Conservation (phyloP, 306 rosid species). For the Prunus fruticosa region DNA sequence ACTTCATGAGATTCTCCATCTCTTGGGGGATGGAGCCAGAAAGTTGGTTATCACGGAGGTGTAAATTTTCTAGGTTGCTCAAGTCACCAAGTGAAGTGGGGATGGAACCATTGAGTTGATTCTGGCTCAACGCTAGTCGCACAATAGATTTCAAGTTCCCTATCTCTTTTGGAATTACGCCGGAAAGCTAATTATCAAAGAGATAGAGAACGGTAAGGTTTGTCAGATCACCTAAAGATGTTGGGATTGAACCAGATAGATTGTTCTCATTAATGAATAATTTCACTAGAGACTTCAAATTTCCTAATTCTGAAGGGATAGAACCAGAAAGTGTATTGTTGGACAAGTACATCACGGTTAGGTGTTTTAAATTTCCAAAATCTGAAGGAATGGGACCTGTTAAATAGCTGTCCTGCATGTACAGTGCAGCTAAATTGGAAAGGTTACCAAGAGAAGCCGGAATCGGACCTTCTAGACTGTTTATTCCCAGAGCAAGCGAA, state of each 20-base stretch:
- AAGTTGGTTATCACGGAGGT: background rate
- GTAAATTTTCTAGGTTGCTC: background rate
- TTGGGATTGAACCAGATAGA: constrained; percentile 15
- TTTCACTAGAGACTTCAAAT: no score
- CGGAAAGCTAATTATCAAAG: background rate
- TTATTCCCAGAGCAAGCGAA: background rate
- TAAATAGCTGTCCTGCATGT: no score
- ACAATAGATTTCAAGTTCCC: background rate
- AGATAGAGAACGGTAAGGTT: background rate
- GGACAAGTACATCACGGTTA: no score
- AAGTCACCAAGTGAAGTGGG: background rate
- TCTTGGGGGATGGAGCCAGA: constrained; percentile 13
- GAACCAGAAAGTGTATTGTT: no score
- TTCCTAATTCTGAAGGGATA: no score
- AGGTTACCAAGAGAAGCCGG: no score
- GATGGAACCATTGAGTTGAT: background rate
- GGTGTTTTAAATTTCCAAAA: no score
- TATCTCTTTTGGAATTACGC: background rate
- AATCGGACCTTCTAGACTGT: background rate
- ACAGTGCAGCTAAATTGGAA: no score
- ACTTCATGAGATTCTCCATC: constrained; percentile 1
- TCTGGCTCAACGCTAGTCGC: background rate
- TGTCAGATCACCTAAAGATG: background rate
- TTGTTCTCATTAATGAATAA: background rate
- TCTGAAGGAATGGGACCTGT: no score